These are phyloP conservation scores for Melaleuca quinquenervia DNA, from an alignment of 345 rosid species.

Conservation along the genomic window DNA sequence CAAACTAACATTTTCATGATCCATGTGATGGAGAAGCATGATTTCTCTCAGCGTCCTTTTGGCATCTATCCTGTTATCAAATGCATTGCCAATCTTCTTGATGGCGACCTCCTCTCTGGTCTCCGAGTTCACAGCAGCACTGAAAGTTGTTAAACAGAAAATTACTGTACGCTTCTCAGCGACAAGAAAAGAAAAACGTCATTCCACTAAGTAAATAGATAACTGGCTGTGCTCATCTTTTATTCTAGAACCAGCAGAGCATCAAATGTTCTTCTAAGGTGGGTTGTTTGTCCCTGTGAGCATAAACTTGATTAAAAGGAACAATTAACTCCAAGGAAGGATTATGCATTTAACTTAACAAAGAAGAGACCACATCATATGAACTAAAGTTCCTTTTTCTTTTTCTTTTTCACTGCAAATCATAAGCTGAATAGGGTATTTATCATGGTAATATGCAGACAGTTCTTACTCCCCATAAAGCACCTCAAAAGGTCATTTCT, in stretches of 20 bases:
- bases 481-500: background rate
- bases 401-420: too few relatives aligned
- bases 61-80: slow-evolving; percentile 65
- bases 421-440: too few relatives aligned
- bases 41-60: slow-evolving; percentile 68
- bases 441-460: background rate
- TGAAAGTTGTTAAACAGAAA: slow-evolving; percentile 2
- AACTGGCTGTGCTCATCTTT: background rate
- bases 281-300: background rate
- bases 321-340: background rate
- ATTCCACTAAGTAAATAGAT: background rate
- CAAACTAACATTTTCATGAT: slow-evolving; percentile 49
- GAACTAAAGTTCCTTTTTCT: background rate
- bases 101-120: slow-evolving; percentile 60
- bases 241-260: background rate
- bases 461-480: background rate
- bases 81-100: slow-evolving; percentile 76
- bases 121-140: slow-evolving; percentile 67
- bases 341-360: background rate
- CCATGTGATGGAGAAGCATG: slow-evolving; percentile 75
- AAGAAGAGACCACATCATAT: background rate
- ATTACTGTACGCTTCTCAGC: background rate
- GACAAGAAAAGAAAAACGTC: background rate
- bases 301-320: background rate
- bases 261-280: background rate